Percentiles rank a stretch among this genome's conserved stretches.
Evolutionary conservation across 345 rosid species (phyloP).

Genomic region (Alliaria petiolata): DNA sequence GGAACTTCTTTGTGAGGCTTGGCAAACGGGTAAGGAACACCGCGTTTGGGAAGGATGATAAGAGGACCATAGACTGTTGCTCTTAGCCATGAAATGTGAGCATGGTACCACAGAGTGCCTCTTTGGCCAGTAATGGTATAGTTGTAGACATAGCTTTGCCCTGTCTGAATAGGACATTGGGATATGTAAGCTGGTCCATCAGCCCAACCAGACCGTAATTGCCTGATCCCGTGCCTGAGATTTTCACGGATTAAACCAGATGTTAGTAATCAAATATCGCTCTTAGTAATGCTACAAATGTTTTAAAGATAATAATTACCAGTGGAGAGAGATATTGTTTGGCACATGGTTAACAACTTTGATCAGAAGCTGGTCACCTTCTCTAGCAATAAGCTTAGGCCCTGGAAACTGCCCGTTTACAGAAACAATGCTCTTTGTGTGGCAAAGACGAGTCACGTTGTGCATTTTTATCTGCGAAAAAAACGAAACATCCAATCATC

Average conservation of each 20-base stretch:
- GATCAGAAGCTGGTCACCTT: conserved; percentile 65
- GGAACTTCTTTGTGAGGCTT: conserved; percentile 79
- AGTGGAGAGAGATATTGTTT: conserved; percentile 63
- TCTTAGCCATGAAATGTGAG: conserved; percentile 76
- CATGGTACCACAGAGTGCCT: conserved; percentile 75
- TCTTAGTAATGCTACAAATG: background rate
- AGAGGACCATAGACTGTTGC: conserved; percentile 70
- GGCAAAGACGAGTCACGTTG: conserved; percentile 62
- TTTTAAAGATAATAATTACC: conserved; percentile 36
- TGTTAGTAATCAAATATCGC: conserved; percentile 1
- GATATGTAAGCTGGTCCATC: conserved; percentile 78
- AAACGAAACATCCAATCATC: background rate
- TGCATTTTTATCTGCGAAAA: conserved; percentile 49
- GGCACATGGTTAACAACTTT: conserved; percentile 67
- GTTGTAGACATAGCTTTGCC: conserved; percentile 60
- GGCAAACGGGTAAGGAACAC: conserved; percentile 62
- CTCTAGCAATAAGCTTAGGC: conserved; percentile 61
- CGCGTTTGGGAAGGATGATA: conserved; percentile 61
- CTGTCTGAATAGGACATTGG: conserved; percentile 74
- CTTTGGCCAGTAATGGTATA: conserved; percentile 70
- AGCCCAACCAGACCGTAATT: conserved; percentile 71
- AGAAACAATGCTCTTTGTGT: conserved; percentile 64
- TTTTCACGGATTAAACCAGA: conserved; percentile 1
- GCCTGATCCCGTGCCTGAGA: conserved; percentile 71
- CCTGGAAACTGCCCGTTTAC: conserved; percentile 73